Percentiles rank a stretch among this genome's conserved stretches.
These are phyloP conservation scores for Prinsepia uniflora DNA, from an alignment of 306 rosid genomes.

Conservation along the genomic window DNA sequence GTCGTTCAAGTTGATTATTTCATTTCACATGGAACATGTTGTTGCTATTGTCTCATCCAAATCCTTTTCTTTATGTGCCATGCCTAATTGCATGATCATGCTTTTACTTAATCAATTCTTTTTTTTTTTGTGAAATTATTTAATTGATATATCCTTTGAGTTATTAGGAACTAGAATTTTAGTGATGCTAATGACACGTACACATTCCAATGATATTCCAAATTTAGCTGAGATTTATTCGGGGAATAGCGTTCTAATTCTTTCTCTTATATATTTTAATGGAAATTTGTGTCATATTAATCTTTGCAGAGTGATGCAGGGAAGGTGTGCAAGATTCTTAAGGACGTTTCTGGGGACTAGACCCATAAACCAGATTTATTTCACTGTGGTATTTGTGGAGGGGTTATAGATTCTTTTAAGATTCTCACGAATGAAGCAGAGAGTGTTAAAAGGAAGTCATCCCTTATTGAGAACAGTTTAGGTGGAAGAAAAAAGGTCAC, in stretches of 20 bases:
- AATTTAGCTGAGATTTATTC: too few species aligned
- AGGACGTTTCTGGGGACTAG: slow-evolving; percentile 41
- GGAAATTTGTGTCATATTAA: slow-evolving; percentile 9
- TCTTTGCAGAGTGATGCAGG: slow-evolving; percentile 69
- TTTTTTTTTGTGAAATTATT: too few species aligned
- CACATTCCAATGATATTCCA: too few species aligned
- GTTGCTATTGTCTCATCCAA: too few species aligned
- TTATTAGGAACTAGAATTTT: too few species aligned
- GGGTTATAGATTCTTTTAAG: slow-evolving; percentile 56
- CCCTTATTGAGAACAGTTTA: slow-evolving; percentile 31
- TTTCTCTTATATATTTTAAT: not conserved
- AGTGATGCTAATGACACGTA: too few species aligned
- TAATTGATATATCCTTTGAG: too few species aligned
- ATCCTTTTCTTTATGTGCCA: too few species aligned
- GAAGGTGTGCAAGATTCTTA: slow-evolving; percentile 55
- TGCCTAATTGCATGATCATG: too few species aligned
- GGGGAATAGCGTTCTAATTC: too few species aligned
- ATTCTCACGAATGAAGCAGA: slow-evolving; percentile 49
- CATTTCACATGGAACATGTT: too few species aligned
- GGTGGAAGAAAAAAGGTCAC: slow-evolving; percentile 55
- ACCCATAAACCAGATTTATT: slow-evolving; percentile 35
- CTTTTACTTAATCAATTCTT: too few species aligned
- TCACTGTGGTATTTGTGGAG: slow-evolving; percentile 59
- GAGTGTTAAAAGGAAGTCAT: slow-evolving; percentile 36
- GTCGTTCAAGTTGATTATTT: not conserved